Evolutionary conservation across 106 monocot genomes (phyloP).

Genomic region (Triglochin maritima): DNA sequence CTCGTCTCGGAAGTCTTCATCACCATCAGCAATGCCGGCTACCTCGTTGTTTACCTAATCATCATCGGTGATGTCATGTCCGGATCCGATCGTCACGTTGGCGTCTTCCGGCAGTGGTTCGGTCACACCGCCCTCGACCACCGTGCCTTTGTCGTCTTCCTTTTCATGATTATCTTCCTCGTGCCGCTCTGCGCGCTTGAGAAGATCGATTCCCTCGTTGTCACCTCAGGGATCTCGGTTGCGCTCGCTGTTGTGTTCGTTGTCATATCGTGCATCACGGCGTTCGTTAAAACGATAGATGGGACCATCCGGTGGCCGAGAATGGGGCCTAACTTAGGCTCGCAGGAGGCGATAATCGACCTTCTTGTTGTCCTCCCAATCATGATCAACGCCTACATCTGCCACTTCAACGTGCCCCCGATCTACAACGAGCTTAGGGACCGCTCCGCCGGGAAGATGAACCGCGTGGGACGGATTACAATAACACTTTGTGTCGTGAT

Average conservation of each 20-base stretch:
- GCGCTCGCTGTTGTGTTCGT: conserved; percentile 48
- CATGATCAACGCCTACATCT: conserved; percentile 72
- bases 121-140: conserved; percentile 1
- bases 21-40: conserved; percentile 64
- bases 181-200: conserved; percentile 7
- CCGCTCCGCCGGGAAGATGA: conserved; percentile 8
- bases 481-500: conserved; percentile 2
- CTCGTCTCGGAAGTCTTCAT: conserved; percentile 59
- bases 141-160: conserved; percentile 4
- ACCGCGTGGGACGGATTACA: conserved; percentile 7
- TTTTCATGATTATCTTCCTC: conserved; percentile 1
- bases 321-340: conserved; percentile 54
- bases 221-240: conserved; percentile 20
- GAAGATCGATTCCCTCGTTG: conserved; percentile 3
- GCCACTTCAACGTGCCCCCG: conserved; percentile 15
- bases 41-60: conserved; percentile 74
- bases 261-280: conserved; percentile 27
- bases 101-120: conserved; percentile 12
- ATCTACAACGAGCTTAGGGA: conserved; percentile 10
- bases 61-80: conserved; percentile 47
- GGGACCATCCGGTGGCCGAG: conserved; percentile 35
- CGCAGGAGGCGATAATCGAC: conserved; percentile 36
- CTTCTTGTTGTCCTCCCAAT: conserved; percentile 49
- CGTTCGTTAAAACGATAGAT: conserved; percentile 26
- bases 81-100: background rate